Evolutionary conservation across 176 grass and related monocot species (phyloP).

Genomic region (Eragrostis curvula): DNA sequence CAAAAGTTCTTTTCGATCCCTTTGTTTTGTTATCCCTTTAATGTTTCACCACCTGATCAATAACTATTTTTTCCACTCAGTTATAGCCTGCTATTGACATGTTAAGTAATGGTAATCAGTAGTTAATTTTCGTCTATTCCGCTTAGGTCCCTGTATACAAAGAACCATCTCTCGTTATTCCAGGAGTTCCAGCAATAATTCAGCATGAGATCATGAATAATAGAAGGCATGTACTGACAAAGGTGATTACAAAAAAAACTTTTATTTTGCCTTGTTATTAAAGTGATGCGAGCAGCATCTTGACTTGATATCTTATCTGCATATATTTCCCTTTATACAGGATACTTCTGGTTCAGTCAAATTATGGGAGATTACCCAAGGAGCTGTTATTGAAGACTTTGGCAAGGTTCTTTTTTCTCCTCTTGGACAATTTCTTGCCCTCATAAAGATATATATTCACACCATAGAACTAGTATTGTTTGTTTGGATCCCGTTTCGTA

Average conservation of each 20-base stretch:
- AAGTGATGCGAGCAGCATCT: conserved; percentile 15
- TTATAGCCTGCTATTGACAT: not conserved
- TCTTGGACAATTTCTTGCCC: conserved; percentile 10
- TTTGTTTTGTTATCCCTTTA: not conserved
- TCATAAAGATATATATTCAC: not conserved
- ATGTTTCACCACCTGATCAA: conserved; percentile 2
- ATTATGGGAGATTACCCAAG: conserved; percentile 95
- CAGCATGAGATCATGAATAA: conserved; percentile 98
- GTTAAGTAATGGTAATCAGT: conserved; percentile 20
- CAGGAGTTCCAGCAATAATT: conserved; percentile 81
- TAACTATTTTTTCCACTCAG: not conserved
- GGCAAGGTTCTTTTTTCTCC: conserved; percentile 72
- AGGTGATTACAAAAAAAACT: conserved; percentile 59
- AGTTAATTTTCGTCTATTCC: not conserved
- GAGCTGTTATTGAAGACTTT: conserved; percentile 88
- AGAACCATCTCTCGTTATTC: conserved; percentile 74
- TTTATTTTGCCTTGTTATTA: conserved; percentile 14
- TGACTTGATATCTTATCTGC: not conserved
- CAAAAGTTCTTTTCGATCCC: not conserved
- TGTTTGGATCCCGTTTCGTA: conserved; percentile 9
- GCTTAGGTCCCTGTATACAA: conserved; percentile 83
- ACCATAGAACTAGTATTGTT: conserved; percentile 6
- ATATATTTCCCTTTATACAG: conserved; percentile 46
- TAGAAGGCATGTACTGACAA: conserved; percentile 91
- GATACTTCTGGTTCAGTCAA: conserved; percentile 87